phyloP scores from a whole-genome alignment of 495 filamentous ascomycete genomes.

The Xylaria flabelliformis region DNA sequence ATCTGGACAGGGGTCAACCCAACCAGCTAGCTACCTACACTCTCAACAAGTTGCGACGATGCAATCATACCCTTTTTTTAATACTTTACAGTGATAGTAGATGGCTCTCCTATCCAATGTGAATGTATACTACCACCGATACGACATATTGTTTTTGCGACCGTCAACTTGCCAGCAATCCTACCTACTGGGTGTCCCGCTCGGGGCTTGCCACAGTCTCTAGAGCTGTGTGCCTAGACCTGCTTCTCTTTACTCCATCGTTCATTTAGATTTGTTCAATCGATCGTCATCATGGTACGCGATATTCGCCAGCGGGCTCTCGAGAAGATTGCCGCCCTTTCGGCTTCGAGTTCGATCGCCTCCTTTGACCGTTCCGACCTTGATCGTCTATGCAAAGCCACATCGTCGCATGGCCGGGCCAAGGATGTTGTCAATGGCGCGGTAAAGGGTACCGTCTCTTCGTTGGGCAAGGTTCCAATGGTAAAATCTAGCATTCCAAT shows the following conservation, averaged over 20 bases:
- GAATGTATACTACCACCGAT: background rate
- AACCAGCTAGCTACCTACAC: background rate
- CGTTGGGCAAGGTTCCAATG: constrained; percentile 57
- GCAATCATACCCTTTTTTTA: background rate
- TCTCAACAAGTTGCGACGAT: background rate
- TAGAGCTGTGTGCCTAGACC: constrained; percentile 10
- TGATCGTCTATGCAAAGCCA: constrained; percentile 64
- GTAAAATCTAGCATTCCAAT: constrained; percentile 39
- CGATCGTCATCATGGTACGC: constrained; percentile 47
- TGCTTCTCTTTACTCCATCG: background rate
- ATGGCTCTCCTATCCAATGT: background rate
- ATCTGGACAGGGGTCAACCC: constrained; percentile 6
- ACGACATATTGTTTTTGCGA: background rate
- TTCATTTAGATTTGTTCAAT: background rate
- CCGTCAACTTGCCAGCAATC: background rate
- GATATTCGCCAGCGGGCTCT: constrained; percentile 69
- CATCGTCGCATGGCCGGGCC: constrained; percentile 45
- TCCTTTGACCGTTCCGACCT: constrained; percentile 69
- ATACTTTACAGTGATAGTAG: background rate
- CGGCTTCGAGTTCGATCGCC: constrained; percentile 55
- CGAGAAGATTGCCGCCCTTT: constrained; percentile 72
- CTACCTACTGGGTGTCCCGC: background rate
- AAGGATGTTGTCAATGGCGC: constrained; percentile 46
- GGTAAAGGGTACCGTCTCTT: constrained; percentile 32
- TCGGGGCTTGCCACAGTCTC: background rate